A percentile compares a stretch with the other conserved stretches of the same genome.
Evolutionary conservation across 2,329 filamentous ascomycete genomes (phyloP).

Genomic region (Fusarium austroafricanum): DNA sequence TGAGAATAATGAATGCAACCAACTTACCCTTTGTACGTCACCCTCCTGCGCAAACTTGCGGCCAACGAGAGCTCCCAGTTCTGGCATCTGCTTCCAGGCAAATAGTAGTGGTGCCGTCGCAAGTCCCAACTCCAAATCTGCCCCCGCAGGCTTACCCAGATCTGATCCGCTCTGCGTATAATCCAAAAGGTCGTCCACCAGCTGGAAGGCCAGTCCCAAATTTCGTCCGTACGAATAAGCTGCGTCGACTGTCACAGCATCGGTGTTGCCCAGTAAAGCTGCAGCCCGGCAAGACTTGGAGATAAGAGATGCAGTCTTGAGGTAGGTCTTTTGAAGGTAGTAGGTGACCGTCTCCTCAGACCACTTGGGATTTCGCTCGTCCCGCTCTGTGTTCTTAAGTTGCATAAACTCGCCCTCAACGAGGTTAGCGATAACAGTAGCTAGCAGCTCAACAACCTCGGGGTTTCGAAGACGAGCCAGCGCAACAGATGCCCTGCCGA

Average conservation of each 20-base stretch:
- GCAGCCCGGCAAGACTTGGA: constrained; percentile 95
- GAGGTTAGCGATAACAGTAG: constrained; percentile 96
- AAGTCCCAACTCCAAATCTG: constrained; percentile 91
- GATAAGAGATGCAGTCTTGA: constrained; percentile 96
- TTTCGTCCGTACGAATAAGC: constrained; percentile 95
- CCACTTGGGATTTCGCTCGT: constrained; percentile 86
- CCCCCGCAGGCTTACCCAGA: constrained; percentile 93
- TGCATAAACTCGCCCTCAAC: constrained; percentile 99
- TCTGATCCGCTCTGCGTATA: constrained; percentile 89
- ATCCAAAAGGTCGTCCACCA: constrained; percentile 98
- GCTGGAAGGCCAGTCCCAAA: constrained; percentile 92
- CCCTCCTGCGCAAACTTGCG: constrained; percentile 88
- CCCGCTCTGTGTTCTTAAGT: constrained; percentile 91
- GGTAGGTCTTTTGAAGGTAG: constrained; percentile 97
- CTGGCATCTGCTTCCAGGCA: constrained; percentile 90
- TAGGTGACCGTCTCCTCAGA: constrained; percentile 91
- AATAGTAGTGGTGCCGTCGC: constrained; percentile 95
- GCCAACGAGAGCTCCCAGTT: constrained; percentile 88
- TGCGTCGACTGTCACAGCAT: constrained; percentile 84
- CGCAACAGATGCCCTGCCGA: constrained; percentile 92
- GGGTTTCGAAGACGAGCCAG: constrained; percentile 90
- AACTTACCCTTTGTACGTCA: constrained; percentile 82
- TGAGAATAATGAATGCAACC: neutral
- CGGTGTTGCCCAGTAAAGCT: constrained; percentile 83
- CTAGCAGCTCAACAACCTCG: constrained; percentile 93